phyloP scores from a whole-genome alignment of 805 yeast species.

The Yarrowia sp. region DNA sequence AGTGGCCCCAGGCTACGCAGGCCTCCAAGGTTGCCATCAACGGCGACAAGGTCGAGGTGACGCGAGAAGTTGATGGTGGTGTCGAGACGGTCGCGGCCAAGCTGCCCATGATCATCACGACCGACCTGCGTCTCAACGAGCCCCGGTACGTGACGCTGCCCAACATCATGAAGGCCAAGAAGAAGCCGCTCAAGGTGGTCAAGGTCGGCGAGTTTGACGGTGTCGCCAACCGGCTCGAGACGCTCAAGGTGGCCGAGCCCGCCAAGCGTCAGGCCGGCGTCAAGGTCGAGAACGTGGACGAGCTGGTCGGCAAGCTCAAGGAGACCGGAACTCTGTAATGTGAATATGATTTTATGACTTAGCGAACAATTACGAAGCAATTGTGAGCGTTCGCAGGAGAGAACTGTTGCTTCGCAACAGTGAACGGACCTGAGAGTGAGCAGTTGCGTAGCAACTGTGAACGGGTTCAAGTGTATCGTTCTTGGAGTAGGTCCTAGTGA shows the following conservation, averaged over 20 bases:
- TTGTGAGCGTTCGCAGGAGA: no score
- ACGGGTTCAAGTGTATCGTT: no score
- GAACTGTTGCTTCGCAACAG: no score
- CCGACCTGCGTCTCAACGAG: slow-evolving; percentile 89
- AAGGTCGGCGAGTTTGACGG: slow-evolving; percentile 69
- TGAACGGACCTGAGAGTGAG: no score
- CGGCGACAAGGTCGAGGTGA: slow-evolving; percentile 56
- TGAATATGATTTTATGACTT: no score
- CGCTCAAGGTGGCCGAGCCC: slow-evolving; percentile 79
- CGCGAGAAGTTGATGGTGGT: slow-evolving; percentile 96
- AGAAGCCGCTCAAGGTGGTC: slow-evolving; percentile 78
- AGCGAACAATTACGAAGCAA: no score
- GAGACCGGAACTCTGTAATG: slow-evolving; percentile 65
- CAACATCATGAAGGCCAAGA: slow-evolving; percentile 97
- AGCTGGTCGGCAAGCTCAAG: slow-evolving; percentile 72
- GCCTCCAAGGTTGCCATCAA: slow-evolving; percentile 80
- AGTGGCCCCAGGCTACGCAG: slow-evolving; percentile 97
- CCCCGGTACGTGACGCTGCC: slow-evolving; percentile 97
- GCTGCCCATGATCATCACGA: slow-evolving; percentile 82
- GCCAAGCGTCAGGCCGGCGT: slow-evolving; percentile 77
- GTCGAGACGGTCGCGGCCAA: slow-evolving; percentile 73
- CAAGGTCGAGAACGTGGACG: slow-evolving; percentile 78
- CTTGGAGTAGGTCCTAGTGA: no score
- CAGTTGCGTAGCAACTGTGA: no score
- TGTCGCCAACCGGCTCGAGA: slow-evolving; percentile 59